Evolutionary conservation across 768 basidiomycete genomes (phyloP).

Genomic region (Boletus tylopilopsis): DNA sequence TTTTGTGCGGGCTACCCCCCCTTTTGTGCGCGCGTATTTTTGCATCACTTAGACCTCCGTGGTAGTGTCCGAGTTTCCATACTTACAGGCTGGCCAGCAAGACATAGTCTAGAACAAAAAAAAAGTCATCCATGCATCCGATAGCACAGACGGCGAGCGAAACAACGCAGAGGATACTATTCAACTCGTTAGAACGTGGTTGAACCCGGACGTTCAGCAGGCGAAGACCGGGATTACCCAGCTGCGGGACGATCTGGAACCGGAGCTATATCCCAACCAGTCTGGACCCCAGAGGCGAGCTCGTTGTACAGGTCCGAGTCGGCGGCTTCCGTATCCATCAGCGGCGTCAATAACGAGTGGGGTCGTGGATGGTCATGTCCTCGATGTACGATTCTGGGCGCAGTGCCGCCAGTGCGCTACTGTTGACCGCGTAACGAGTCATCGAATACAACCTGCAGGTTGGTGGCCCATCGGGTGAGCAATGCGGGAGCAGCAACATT

Average conservation of each 20-base stretch:
- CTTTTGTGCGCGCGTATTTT: too few relatives aligned
- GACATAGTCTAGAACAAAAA: too few relatives aligned
- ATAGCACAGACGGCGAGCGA: too few relatives aligned
- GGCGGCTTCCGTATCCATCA: constrained; percentile 57
- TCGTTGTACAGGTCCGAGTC: constrained; percentile 80
- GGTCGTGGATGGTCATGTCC: constrained; percentile 76
- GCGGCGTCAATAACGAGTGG: constrained; percentile 45
- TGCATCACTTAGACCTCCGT: too few relatives aligned
- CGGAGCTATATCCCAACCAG: constrained; percentile 51
- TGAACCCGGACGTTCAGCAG: constrained; percentile 69
- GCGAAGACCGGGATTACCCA: constrained; percentile 53
- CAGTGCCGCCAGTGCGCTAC: constrained; percentile 82
- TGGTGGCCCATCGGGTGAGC: constrained; percentile 65
- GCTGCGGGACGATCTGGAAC: constrained; percentile 36
- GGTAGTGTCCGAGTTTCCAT: too few relatives aligned
- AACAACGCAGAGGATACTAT: constrained; percentile 86
- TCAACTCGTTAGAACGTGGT: constrained; percentile 73
- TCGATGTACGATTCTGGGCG: constrained; percentile 80
- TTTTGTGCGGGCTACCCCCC: too few relatives aligned
- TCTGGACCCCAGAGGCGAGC: constrained; percentile 85
- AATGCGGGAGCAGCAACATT: background rate
- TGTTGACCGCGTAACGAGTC: constrained; percentile 73
- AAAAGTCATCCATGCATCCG: too few relatives aligned
- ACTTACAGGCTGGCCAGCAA: too few relatives aligned
- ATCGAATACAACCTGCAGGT: constrained; percentile 75